Evolutionary conservation across 2,329 filamentous ascomycete species (phyloP).

Genomic region (Fragosphaeria purpurea): DNA sequence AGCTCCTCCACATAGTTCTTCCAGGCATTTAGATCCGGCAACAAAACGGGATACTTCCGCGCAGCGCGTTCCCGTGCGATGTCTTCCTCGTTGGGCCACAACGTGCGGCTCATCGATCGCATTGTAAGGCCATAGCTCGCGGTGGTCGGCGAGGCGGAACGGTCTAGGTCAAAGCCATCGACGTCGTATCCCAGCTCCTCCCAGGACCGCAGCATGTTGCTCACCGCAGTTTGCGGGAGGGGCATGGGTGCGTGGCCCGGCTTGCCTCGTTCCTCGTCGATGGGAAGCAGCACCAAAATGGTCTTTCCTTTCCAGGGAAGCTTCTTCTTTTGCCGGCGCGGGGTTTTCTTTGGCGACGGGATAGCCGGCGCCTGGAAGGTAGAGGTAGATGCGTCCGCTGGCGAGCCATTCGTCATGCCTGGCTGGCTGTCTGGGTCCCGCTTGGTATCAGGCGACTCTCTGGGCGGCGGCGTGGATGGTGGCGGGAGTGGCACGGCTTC

Average conservation of each 20-base stretch:
- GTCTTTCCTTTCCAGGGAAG: slow-evolving; percentile 67
- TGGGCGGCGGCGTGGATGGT: slow-evolving; percentile 3
- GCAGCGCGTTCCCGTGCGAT: slow-evolving; percentile 44
- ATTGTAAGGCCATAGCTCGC: slow-evolving; percentile 23
- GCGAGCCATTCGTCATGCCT: too few species aligned
- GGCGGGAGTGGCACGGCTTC: neutral
- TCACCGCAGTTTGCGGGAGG: slow-evolving; percentile 44
- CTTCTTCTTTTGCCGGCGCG: slow-evolving; percentile 58
- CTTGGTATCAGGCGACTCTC: neutral
- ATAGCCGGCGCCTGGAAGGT: too few species aligned
- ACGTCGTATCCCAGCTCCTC: slow-evolving; percentile 60
- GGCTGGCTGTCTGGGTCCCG: neutral
- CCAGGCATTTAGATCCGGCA: slow-evolving; percentile 61
- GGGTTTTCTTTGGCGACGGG: slow-evolving; percentile 26
- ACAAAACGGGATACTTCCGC: slow-evolving; percentile 48
- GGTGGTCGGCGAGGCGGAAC: slow-evolving; percentile 23
- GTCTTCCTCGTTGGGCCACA: slow-evolving; percentile 57
- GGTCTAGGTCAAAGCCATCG: slow-evolving; percentile 56
- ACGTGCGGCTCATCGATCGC: slow-evolving; percentile 53
- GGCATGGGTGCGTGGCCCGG: slow-evolving; percentile 44
- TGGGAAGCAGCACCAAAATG: slow-evolving; percentile 59
- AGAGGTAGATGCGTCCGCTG: too few species aligned
- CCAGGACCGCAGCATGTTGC: slow-evolving; percentile 55
- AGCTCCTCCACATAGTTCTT: slow-evolving; percentile 73
- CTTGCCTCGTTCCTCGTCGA: slow-evolving; percentile 55